Conservation (phyloP, 495 filamentous ascomycete species). For the Evernia prunastri region DNA sequence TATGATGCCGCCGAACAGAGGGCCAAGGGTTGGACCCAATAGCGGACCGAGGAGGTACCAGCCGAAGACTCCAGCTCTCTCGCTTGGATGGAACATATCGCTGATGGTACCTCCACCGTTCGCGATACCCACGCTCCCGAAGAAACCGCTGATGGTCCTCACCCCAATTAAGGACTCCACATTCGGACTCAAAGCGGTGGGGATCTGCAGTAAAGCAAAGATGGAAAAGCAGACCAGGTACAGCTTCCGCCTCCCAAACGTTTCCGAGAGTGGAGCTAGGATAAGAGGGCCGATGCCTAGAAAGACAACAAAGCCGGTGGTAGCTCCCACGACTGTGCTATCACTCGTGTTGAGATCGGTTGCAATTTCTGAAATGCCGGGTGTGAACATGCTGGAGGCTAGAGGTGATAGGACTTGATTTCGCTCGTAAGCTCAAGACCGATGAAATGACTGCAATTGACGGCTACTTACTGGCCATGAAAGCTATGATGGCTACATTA, state of each 20-base stretch:
- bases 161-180: conserved; percentile 57
- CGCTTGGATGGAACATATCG: conserved; percentile 62
- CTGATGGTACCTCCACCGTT: conserved; percentile 70
- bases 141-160: conserved; percentile 51
- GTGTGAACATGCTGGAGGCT: conserved; percentile 39
- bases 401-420: conserved; percentile 34
- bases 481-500: conserved; percentile 38
- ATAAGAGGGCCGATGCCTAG: conserved; percentile 68
- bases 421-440: background rate
- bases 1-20: conserved; percentile 64
- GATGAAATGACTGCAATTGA: background rate
- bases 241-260: conserved; percentile 63
- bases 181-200: conserved; percentile 61
- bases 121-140: conserved; percentile 62
- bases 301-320: conserved; percentile 46
- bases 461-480: conserved; percentile 31
- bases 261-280: conserved; percentile 68
- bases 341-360: conserved; percentile 28
- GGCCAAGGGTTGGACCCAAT: conserved; percentile 39
- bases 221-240: conserved; percentile 56
- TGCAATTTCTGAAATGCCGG: conserved; percentile 38
- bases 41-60: conserved; percentile 29
- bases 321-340: conserved; percentile 31
- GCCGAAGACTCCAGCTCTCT: conserved; percentile 42
- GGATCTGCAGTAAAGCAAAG: conserved; percentile 60